A percentile compares a stretch with the other conserved stretches of the same genome.
Conservation (phyloP, 257 asterid genomes). For the Penstemon eatonii region DNA sequence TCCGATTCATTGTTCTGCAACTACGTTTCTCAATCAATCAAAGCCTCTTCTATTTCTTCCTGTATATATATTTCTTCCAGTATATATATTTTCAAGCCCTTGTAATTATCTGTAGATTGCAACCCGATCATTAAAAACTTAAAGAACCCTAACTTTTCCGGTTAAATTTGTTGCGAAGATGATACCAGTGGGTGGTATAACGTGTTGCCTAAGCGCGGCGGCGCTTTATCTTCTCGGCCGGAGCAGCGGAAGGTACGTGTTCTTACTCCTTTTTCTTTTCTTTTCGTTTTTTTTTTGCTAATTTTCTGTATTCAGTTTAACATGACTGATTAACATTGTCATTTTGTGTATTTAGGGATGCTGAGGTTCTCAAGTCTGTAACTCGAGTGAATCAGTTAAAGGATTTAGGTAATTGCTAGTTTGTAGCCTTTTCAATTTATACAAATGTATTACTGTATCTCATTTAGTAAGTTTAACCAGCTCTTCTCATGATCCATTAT, state of each 20-base stretch:
- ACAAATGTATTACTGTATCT: too few species aligned
- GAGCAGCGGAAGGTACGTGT: conserved; percentile 81
- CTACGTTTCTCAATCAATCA: conserved; percentile 7
- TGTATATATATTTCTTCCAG: neutral
- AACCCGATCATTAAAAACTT: neutral
- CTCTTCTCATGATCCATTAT: neutral
- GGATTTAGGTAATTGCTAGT: conserved; percentile 71
- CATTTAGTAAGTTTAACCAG: conserved; percentile 3
- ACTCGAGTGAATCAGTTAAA: conserved; percentile 87
- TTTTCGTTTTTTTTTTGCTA: neutral
- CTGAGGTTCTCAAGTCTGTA: conserved; percentile 73
- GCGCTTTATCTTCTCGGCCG: conserved; percentile 97
- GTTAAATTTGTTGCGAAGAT: conserved; percentile 31
- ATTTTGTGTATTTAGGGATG: conserved; percentile 58
- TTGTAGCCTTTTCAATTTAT: neutral
- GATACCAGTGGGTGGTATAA: conserved; percentile 86
- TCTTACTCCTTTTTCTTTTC: neutral
- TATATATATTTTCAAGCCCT: conserved; percentile 12
- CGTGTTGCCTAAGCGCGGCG: conserved; percentile 93
- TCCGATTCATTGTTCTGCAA: conserved; percentile 34
- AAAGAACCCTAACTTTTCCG: neutral
- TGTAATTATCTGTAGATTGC: neutral
- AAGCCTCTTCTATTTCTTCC: conserved; percentile 5
- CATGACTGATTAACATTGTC: conserved; percentile 3
- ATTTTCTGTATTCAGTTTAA: neutral